Evolutionary conservation across 2,329 filamentous ascomycete species (phyloP).

Genomic region (Helotiales sp.): DNA sequence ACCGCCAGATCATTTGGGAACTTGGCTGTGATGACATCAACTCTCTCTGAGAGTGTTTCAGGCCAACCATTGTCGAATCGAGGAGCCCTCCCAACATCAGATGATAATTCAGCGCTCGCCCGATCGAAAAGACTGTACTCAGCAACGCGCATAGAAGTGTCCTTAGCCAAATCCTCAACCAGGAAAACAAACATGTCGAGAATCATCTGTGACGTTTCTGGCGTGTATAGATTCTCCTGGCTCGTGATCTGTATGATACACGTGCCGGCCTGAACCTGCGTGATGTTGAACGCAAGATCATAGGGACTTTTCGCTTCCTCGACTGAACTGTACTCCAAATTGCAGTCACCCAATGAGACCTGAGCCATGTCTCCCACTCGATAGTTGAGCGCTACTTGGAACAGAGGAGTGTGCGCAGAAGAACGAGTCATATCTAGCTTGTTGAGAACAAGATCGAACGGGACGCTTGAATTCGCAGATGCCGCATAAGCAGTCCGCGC

Average conservation of each 20-base stretch:
- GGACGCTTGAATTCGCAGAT: not conserved
- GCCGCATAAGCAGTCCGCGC: conserved; percentile 37
- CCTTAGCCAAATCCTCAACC: not conserved
- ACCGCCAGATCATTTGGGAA: conserved; percentile 6
- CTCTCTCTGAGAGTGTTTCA: not conserved
- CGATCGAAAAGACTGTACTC: not conserved
- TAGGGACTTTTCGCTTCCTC: not conserved
- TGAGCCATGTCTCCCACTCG: not conserved
- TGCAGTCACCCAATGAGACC: not conserved
- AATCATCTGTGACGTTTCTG: not conserved
- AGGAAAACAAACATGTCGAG: not conserved
- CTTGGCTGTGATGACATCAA: not conserved
- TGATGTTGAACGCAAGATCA: not conserved
- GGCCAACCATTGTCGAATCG: not conserved
- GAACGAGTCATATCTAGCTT: not conserved
- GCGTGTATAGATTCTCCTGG: not conserved
- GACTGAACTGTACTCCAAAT: not conserved
- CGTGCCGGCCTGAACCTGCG: not conserved
- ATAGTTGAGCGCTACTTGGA: not conserved
- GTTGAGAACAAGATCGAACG: not conserved
- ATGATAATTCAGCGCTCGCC: not conserved
- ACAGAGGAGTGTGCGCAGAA: not conserved
- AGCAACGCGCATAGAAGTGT: not conserved
- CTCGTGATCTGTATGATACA: not conserved
- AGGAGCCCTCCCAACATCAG: not conserved